A percentile compares a stretch with the other conserved stretches of the same genome.
These are phyloP conservation scores for Iberis pinnata DNA, from an alignment of 345 rosid genomes.

Conservation along the genomic window DNA sequence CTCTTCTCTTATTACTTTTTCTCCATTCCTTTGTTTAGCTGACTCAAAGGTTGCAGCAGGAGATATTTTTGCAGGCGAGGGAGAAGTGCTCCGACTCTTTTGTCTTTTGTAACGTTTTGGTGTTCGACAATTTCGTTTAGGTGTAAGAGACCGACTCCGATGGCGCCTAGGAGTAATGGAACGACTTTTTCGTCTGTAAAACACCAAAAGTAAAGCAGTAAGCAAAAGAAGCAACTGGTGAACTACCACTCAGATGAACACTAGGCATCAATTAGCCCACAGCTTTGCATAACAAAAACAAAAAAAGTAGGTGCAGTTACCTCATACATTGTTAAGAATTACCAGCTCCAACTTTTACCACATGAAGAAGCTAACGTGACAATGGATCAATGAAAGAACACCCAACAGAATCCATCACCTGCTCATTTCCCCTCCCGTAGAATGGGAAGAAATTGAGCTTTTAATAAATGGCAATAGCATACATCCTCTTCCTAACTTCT, in stretches of 20 bases:
- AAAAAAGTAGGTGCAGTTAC: constrained; percentile 81
- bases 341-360: constrained; percentile 93
- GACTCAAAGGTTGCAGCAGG: constrained; percentile 56
- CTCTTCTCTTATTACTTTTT: constrained; percentile 69
- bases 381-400: constrained; percentile 75
- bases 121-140: constrained; percentile 65
- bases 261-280: constrained; percentile 35
- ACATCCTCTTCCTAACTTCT: constrained; percentile 35
- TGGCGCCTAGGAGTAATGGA: constrained; percentile 66
- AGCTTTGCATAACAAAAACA: constrained; percentile 31
- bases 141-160: constrained; percentile 63
- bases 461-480: constrained; percentile 32
- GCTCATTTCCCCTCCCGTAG: constrained; percentile 61
- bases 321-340: constrained; percentile 76
- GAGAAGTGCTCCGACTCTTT: constrained; percentile 70
- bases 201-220: constrained; percentile 33
- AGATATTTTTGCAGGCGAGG: constrained; percentile 55
- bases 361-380: constrained; percentile 82
- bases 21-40: constrained; percentile 54
- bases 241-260: constrained; percentile 27
- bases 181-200: constrained; percentile 78
- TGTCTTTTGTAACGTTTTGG: constrained; percentile 69
- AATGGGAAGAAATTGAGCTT: constrained; percentile 45
- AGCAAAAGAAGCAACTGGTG: constrained; percentile 29
- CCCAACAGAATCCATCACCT: constrained; percentile 64